Evolutionary conservation across 331 rosid species (phyloP).

Genomic region (Malus hybrid): DNA sequence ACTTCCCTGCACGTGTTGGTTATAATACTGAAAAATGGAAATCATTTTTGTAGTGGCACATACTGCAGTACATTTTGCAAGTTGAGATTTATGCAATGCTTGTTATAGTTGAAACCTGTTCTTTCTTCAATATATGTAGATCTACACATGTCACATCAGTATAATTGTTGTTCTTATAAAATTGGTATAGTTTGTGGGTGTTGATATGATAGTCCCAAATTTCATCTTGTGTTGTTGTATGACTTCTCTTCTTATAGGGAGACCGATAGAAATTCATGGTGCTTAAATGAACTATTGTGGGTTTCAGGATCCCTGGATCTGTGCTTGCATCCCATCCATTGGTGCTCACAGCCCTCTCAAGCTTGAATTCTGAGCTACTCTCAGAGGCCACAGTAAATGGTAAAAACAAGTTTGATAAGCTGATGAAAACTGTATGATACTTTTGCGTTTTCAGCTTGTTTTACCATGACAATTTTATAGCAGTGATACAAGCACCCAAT

Average conservation of each 20-base stretch:
- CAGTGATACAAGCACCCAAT: not conserved
- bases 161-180: not conserved
- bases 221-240: not conserved
- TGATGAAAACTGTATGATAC: not conserved
- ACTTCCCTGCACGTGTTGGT: not conserved
- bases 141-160: not conserved
- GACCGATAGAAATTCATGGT: not conserved
- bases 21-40: not conserved
- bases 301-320: conserved; percentile 85
- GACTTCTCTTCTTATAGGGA: not conserved
- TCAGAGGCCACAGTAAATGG: conserved; percentile 98
- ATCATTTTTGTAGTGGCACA: not conserved
- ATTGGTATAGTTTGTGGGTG: not conserved
- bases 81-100: not conserved
- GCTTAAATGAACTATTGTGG: conserved; percentile 6
- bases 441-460: not conserved
- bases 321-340: conserved; percentile 86
- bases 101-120: not conserved
- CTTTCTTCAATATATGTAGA: not conserved
- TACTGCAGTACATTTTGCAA: not conserved
- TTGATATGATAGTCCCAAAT: not conserved
- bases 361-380: conserved; percentile 78
- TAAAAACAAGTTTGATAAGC: conserved; percentile 24
- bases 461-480: not conserved
- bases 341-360: conserved; percentile 86